These are phyloP conservation scores for Closterium sp. DNA, from an alignment of 139 green algal species.

Conservation along the genomic window DNA sequence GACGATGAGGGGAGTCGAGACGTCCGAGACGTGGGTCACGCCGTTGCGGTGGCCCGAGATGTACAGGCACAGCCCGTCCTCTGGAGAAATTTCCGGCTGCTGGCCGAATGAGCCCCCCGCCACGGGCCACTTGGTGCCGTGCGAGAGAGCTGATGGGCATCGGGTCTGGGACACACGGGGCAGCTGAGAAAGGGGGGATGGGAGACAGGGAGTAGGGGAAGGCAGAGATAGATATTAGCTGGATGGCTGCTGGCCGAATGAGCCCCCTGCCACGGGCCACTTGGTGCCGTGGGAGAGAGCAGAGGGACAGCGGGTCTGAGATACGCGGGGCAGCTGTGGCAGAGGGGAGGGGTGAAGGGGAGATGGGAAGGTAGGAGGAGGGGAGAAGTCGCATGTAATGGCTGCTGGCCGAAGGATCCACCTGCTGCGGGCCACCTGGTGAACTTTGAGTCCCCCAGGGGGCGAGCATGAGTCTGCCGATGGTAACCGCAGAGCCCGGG, in stretches of 20 bases:
- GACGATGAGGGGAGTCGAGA: not conserved
- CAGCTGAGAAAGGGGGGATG: not conserved
- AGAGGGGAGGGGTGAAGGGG: too few species aligned
- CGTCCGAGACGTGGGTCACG: not conserved
- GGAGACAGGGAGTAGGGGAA: not conserved
- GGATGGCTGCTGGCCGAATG: not conserved
- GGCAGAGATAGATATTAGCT: not conserved
- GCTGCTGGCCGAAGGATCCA: too few species aligned
- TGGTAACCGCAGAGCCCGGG: too few species aligned
- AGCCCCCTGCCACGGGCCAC: not conserved
- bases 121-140: not conserved
- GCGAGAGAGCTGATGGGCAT: not conserved
- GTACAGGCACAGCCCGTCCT: not conserved
- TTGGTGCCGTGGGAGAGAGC: not conserved
- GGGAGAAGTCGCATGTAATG: too few species aligned
- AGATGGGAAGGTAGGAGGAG: not conserved
- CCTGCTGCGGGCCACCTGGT: too few species aligned
- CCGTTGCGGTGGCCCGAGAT: not conserved
- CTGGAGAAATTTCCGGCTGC: not conserved
- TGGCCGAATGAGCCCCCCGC: not conserved
- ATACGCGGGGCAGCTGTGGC: not conserved
- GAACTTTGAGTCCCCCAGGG: too few species aligned
- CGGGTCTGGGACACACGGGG: not conserved
- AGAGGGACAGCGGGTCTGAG: not conserved
- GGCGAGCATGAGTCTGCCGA: too few species aligned